These are phyloP conservation scores for Piedraia hortae DNA, from an alignment of 2,329 filamentous ascomycete genomes.

Conservation along the genomic window DNA sequence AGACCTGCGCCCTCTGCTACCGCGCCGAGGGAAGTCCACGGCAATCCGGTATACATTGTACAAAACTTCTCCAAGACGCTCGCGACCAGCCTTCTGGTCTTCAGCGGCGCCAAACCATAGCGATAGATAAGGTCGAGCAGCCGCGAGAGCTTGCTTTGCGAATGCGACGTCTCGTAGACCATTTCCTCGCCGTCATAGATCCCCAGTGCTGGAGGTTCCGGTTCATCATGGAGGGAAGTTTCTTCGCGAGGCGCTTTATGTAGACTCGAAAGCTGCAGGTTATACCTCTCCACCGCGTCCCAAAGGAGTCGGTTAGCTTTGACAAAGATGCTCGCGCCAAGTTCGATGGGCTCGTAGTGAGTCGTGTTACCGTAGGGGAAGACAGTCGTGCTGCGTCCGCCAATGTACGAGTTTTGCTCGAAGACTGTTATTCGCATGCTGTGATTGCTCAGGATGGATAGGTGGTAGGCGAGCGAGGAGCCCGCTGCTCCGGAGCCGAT, in stretches of 20 bases:
- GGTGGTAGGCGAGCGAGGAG: slow-evolving; percentile 60
- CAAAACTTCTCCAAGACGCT: slow-evolving; percentile 44
- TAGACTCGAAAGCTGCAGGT: slow-evolving; percentile 26
- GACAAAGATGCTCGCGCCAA: slow-evolving; percentile 84
- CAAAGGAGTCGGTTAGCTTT: slow-evolving; percentile 57
- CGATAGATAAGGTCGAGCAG: slow-evolving; percentile 66
- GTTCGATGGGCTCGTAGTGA: slow-evolving; percentile 44
- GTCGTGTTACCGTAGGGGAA: slow-evolving; percentile 42
- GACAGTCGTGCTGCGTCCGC: slow-evolving; percentile 68
- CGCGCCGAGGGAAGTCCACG: slow-evolving; percentile 49
- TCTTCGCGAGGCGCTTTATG: too few relatives aligned
- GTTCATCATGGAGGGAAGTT: not conserved
- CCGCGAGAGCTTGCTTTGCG: slow-evolving; percentile 52
- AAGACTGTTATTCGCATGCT: slow-evolving; percentile 62
- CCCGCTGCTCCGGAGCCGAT: slow-evolving; percentile 79
- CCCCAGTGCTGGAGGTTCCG: slow-evolving; percentile 30
- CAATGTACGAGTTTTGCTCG: slow-evolving; percentile 50
- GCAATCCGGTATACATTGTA: slow-evolving; percentile 59
- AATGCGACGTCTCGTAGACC: slow-evolving; percentile 29
- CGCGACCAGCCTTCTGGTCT: slow-evolving; percentile 45
- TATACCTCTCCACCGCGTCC: slow-evolving; percentile 42
- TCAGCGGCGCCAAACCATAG: slow-evolving; percentile 56
- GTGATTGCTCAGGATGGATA: slow-evolving; percentile 40
- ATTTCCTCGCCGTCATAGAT: slow-evolving; percentile 66
- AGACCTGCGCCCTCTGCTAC: slow-evolving; percentile 41